Evolutionary conservation across 2,329 filamentous ascomycete species (phyloP).

Genomic region (Fusarium xyrophilum): DNA sequence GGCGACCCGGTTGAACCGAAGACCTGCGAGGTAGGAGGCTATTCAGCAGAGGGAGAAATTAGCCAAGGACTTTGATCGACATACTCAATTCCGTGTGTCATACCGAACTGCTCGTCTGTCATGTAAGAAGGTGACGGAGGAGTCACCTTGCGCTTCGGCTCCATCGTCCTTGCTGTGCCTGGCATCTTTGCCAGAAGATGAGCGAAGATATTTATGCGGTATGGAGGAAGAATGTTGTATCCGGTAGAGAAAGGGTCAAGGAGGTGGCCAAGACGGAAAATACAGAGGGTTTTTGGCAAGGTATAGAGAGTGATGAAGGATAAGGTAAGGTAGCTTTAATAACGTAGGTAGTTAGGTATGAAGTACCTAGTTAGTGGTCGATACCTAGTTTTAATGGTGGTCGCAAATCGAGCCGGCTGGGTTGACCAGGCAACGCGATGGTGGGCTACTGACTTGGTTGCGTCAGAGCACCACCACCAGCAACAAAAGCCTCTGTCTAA

Average conservation of each 20-base stretch:
- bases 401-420: constrained; percentile 24
- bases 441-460: constrained; percentile 20
- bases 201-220: constrained; percentile 15
- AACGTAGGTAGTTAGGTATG: background rate
- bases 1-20: constrained; percentile 71
- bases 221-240: constrained; percentile 29
- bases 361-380: constrained; percentile 1
- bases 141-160: constrained; percentile 60
- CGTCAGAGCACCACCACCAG: constrained; percentile 35
- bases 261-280: background rate
- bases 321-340: background rate
- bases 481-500: constrained; percentile 29
- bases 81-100: constrained; percentile 27
- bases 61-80: constrained; percentile 18
- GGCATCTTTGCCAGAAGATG: constrained; percentile 39
- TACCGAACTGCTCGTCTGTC: constrained; percentile 72
- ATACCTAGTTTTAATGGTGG: constrained; percentile 27
- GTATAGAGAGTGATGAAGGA: background rate
- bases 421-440: constrained; percentile 42
- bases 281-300: constrained; percentile 7
- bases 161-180: constrained; percentile 45
- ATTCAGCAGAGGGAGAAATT: constrained; percentile 32
- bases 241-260: constrained; percentile 14
- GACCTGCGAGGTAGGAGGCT: constrained; percentile 75
- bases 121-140: constrained; percentile 70